Evolutionary conservation across 371 early-diverging fungal genomes (phyloP).

Genomic region (Apophysomyces variabilis): DNA sequence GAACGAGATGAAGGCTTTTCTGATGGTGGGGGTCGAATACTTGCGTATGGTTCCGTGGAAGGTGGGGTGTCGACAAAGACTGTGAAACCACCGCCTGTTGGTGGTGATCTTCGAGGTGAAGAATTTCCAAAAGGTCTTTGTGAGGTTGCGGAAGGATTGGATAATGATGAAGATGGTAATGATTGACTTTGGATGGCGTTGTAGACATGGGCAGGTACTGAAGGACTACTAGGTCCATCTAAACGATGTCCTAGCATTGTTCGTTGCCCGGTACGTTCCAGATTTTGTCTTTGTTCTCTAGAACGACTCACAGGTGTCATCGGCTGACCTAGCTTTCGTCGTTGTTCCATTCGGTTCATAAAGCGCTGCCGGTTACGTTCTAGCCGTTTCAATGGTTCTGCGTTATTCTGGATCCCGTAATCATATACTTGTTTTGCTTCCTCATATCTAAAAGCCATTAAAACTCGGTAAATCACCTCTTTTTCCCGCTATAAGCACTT

Average conservation of each 20-base stretch:
- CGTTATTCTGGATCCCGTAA: constrained; percentile 59
- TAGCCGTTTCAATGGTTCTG: constrained; percentile 57
- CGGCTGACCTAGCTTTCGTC: constrained; percentile 7
- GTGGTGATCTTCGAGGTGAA: neutral
- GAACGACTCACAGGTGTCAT: constrained; percentile 18
- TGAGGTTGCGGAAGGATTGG: neutral
- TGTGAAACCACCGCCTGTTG: constrained; percentile 1
- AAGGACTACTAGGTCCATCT: constrained; percentile 18
- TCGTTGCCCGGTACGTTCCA: constrained; percentile 21
- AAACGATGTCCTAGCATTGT: constrained; percentile 33
- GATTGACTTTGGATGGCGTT: constrained; percentile 14
- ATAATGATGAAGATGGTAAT: neutral
- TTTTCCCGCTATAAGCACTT: constrained; percentile 10
- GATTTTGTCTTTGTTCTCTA: constrained; percentile 13
- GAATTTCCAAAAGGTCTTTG: constrained; percentile 1
- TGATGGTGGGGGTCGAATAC: constrained; percentile 18
- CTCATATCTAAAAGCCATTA: constrained; percentile 38
- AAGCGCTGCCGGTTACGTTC: constrained; percentile 17
- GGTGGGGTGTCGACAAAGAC: constrained; percentile 17
- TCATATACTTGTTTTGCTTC: constrained; percentile 56
- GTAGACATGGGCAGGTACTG: constrained; percentile 25
- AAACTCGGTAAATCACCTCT: too few species aligned
- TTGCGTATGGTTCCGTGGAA: constrained; percentile 15
- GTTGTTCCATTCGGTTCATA: constrained; percentile 1
- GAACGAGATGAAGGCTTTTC: constrained; percentile 26